Evolutionary conservation across 495 filamentous ascomycete genomes (phyloP).

Genomic region (Melanomma pulvis-pyrius): DNA sequence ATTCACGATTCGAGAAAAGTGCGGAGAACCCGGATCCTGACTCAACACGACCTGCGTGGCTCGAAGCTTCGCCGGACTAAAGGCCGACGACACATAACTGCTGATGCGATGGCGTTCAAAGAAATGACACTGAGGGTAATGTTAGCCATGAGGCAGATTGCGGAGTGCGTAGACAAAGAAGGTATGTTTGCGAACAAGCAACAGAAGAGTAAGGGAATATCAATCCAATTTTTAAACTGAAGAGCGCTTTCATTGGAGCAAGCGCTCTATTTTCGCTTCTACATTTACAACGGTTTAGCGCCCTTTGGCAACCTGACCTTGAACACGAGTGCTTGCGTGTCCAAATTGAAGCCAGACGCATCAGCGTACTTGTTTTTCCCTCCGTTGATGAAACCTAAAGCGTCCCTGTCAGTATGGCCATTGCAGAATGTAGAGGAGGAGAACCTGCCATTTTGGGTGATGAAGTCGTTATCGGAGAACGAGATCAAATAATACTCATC

Average conservation of each 20-base stretch:
- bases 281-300: slow-evolving; percentile 32
- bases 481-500: slow-evolving; percentile 72
- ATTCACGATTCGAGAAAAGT: slow-evolving; percentile 2
- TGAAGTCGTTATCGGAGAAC: slow-evolving; percentile 78
- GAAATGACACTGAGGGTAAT: background rate
- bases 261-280: background rate
- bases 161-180: background rate
- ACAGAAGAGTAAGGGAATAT: background rate
- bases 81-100: background rate
- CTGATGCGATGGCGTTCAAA: background rate
- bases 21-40: slow-evolving; percentile 12
- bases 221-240: background rate
- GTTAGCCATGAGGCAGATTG: slow-evolving; percentile 2
- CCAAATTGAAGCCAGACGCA: slow-evolving; percentile 62
- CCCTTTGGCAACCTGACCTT: slow-evolving; percentile 61
- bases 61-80: background rate
- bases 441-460: slow-evolving; percentile 70
- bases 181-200: background rate
- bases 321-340: slow-evolving; percentile 75
- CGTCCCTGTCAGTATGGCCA: slow-evolving; percentile 2
- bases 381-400: slow-evolving; percentile 61
- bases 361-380: slow-evolving; percentile 66
- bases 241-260: background rate
- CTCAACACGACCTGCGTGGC: background rate
- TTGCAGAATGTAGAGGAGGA: background rate